Percentiles rank a stretch among this genome's conserved stretches.
Evolutionary conservation across 768 basidiomycete genomes (phyloP).

Genomic region (Daedalea quercina): DNA sequence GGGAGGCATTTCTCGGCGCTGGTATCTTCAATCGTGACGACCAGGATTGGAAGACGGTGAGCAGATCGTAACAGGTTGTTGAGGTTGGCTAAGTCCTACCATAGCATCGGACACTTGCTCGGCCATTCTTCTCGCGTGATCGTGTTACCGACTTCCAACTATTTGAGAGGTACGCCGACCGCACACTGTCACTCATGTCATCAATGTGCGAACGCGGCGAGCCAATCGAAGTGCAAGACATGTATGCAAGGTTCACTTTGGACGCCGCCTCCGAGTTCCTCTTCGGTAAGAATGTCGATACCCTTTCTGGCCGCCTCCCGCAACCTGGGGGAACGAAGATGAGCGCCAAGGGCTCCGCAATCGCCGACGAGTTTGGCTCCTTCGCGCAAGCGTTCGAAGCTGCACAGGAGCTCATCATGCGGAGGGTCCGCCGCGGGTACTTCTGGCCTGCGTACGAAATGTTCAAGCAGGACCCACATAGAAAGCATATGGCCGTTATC

Average conservation of each 20-base stretch:
- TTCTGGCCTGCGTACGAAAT: conserved; percentile 40
- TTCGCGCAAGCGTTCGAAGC: conserved; percentile 40
- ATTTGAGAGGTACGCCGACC: conserved; percentile 49
- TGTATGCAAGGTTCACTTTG: conserved; percentile 60
- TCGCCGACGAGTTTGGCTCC: conserved; percentile 53
- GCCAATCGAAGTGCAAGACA: conserved; percentile 60
- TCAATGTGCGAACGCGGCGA: conserved; percentile 25
- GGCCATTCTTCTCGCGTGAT: conserved; percentile 73
- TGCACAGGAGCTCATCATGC: conserved; percentile 29
- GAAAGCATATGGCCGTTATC: conserved; percentile 28
- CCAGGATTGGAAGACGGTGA: conserved; percentile 65
- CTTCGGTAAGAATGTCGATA: conserved; percentile 60
- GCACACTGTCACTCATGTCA: conserved; percentile 45
- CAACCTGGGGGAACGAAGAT: conserved; percentile 36
- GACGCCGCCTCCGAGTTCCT: conserved; percentile 71
- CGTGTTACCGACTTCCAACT: conserved; percentile 63
- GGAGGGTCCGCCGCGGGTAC: conserved; percentile 29
- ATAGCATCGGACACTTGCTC: conserved; percentile 59
- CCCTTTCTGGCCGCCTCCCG: conserved; percentile 49
- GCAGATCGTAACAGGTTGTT: conserved; percentile 9
- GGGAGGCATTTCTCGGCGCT: conserved; percentile 56
- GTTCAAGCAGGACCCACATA: conserved; percentile 28
- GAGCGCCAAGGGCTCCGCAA: conserved; percentile 55
- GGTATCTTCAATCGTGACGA: conserved; percentile 79
- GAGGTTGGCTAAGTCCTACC: not conserved